Evolutionary conservation across 352 stramenopile genomes (phyloP).

Genomic region (Albugo laibachii): DNA sequence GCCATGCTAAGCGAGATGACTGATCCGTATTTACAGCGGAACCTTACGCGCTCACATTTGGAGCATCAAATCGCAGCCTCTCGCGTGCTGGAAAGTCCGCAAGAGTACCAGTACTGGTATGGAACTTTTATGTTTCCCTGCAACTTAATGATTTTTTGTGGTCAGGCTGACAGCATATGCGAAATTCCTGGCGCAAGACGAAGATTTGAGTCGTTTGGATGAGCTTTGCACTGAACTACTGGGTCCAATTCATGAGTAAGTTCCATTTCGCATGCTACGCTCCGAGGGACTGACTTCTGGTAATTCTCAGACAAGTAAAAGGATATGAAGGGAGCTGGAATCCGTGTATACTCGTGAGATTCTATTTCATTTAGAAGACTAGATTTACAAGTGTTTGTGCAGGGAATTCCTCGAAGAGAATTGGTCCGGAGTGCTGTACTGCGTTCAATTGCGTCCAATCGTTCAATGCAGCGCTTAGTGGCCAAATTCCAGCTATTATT

Average conservation of each 20-base stretch:
- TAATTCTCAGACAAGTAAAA: constrained; percentile 9
- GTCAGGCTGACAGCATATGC: constrained; percentile 63
- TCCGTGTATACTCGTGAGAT: neutral
- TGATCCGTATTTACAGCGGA: constrained; percentile 52
- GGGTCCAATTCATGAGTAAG: constrained; percentile 42
- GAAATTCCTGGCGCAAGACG: constrained; percentile 56
- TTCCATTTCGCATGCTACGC: neutral
- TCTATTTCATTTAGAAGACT: neutral
- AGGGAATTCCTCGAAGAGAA: constrained; percentile 53
- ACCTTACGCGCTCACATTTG: constrained; percentile 61
- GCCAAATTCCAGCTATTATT: constrained; percentile 72
- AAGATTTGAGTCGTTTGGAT: constrained; percentile 54
- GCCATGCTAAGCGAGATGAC: constrained; percentile 53
- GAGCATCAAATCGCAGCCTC: constrained; percentile 60
- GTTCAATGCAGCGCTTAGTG: constrained; percentile 59
- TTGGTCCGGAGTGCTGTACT: constrained; percentile 50
- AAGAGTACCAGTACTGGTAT: constrained; percentile 74
- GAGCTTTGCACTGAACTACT: constrained; percentile 62
- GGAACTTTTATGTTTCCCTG: too few relatives aligned
- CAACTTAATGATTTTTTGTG: neutral
- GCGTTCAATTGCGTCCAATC: constrained; percentile 60
- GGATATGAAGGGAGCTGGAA: constrained; percentile 16
- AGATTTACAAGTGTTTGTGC: neutral
- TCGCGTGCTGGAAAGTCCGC: constrained; percentile 35
- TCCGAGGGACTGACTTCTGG: neutral